These are phyloP conservation scores for Botrytis byssoidea DNA, from an alignment of 2,329 filamentous ascomycete species.

Conservation along the genomic window DNA sequence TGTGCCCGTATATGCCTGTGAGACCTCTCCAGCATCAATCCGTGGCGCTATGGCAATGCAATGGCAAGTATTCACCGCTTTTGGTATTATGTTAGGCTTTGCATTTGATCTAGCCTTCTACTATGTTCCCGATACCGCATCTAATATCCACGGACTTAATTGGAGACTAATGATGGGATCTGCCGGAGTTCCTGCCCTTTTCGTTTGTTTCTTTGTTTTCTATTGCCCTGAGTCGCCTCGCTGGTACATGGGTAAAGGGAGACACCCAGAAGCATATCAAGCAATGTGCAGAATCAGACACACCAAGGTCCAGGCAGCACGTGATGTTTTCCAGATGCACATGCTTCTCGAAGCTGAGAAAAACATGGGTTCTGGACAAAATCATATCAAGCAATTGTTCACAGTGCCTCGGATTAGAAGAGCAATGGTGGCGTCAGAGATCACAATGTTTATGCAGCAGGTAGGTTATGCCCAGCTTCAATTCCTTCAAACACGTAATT, in stretches of 20 bases:
- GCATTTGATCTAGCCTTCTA: constrained; percentile 62
- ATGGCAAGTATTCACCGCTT: constrained; percentile 56
- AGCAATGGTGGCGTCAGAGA: constrained; percentile 57
- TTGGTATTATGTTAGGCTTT: constrained; percentile 58
- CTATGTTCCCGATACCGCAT: constrained; percentile 48
- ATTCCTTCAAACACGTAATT: neutral
- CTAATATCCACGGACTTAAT: constrained; percentile 53
- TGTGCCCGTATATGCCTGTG: constrained; percentile 68
- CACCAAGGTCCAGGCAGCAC: constrained; percentile 53
- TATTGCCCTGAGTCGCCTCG: constrained; percentile 49
- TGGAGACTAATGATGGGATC: constrained; percentile 69
- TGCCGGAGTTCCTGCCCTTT: constrained; percentile 59
- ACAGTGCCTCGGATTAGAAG: constrained; percentile 48
- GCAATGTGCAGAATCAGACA: constrained; percentile 49
- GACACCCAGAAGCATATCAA: constrained; percentile 48
- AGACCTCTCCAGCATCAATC: constrained; percentile 61
- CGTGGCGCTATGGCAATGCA: constrained; percentile 71
- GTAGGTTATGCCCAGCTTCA: neutral
- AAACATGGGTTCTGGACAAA: constrained; percentile 49
- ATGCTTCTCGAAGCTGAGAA: constrained; percentile 58
- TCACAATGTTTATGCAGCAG: constrained; percentile 65
- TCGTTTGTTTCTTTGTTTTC: constrained; percentile 50
- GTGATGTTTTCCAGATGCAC: constrained; percentile 57
- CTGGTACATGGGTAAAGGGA: constrained; percentile 51
- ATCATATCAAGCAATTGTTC: constrained; percentile 55